Base-by-base conservation (phyloP, 2,329 filamentous ascomycete species). In the Aureobasidium musti region DNA sequence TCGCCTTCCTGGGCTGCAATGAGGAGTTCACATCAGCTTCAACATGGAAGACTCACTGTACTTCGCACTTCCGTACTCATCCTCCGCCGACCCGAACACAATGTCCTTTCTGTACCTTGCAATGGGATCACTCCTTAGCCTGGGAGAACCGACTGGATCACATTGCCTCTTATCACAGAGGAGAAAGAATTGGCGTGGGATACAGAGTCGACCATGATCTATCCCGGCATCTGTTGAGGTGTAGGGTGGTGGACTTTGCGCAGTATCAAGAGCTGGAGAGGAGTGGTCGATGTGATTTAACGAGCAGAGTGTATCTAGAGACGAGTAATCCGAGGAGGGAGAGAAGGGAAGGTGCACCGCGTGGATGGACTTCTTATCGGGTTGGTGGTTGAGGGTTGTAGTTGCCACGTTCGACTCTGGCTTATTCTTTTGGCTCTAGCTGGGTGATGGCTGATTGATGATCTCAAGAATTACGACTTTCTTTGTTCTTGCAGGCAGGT, bases 181-280 rank as follows among this genome's bases (percentile, higher is more conserved):
- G 26, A 11, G 19, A 66, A 26, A 41, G 41, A 21, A 37, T 57
- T 13, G 33, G 6, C 7, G 39, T n/a, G 5, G 13, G 30, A 2
- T 57, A 49, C 7, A 49, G 43, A n/a, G 21, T 26, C n/a, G 63
- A 66, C 17, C 17, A 66, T 28, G 63, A 60, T n/a, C 26, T 66
- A 30, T 66, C 49, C n/a, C 17, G 50, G 17, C 26, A 59, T 11
- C 23, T 66, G n/a, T 59, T 39, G 3, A 60, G 41, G 8, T 47
- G 14, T n/a, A 28, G 37, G 30, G 63, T 66, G 30, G 35, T 66
- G 13, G 60, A 21, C 23, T 28, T 28, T 10, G 41, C n/a, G 7
- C 39, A 66, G 35, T 56, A 47, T 33, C 63, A 66, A 26, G 63
- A 66, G 63, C 30, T 66, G 50, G 59, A 39, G 19, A 50, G 45